Percentiles rank a stretch among this genome's conserved stretches.
Conservation (phyloP, 192 early-diverging fungal species). For the Spizellomyces sp. region DNA sequence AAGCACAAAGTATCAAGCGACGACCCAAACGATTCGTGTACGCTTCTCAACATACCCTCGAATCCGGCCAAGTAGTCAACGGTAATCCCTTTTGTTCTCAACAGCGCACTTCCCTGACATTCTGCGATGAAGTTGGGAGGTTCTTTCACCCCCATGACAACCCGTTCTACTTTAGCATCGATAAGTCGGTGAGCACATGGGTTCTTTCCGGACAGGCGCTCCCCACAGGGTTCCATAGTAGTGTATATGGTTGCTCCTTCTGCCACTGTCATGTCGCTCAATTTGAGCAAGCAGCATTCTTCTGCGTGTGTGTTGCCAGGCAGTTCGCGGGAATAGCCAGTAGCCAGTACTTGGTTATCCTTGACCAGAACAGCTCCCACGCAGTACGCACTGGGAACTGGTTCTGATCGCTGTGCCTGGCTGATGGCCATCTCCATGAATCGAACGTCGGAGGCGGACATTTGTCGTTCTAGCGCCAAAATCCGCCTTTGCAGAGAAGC, state of each 20-base stretch:
- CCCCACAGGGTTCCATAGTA: constrained; percentile 97
- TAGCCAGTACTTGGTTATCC: constrained; percentile 61
- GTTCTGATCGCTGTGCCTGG: constrained; percentile 76
- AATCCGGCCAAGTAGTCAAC: constrained; percentile 73
- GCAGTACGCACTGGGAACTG: constrained; percentile 83
- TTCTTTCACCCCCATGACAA: constrained; percentile 88
- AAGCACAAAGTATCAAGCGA: constrained; percentile 1
- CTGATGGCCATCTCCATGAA: constrained; percentile 84
- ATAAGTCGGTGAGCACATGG: constrained; percentile 80
- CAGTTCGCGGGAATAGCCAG: constrained; percentile 90
- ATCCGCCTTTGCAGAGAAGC: no score
- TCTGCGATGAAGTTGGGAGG: constrained; percentile 81
- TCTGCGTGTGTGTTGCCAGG: constrained; percentile 98
- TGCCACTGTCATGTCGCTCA: constrained; percentile 38
- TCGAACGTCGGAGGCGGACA: constrained; percentile 50
- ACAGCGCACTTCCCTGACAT: constrained; percentile 70
- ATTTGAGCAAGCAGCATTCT: constrained; percentile 83
- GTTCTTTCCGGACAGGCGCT: constrained; percentile 67
- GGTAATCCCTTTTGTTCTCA: constrained; percentile 71
- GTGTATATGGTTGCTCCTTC: constrained; percentile 79
- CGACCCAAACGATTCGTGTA: not conserved
- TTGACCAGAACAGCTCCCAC: constrained; percentile 85
- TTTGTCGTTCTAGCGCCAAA: not conserved
- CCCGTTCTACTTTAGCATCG: constrained; percentile 63
- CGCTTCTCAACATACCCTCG: constrained; percentile 41